Evolutionary conservation across 345 rosid species (phyloP), one percentile per base, ranked within the genome.

Genomic region (Turritis glabra): DNA sequence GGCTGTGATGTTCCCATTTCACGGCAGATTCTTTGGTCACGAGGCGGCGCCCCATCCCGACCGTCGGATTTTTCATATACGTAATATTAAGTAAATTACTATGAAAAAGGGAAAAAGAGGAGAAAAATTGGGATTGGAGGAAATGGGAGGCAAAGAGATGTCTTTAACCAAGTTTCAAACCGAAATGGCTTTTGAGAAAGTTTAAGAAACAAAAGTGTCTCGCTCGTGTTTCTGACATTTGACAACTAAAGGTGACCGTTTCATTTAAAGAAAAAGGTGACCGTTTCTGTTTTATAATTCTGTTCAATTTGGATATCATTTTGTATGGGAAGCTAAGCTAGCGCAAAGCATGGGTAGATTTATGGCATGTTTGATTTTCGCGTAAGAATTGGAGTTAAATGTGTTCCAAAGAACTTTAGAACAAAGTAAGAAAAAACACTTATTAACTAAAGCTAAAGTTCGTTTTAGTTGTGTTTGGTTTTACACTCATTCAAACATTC

Each of bases 1-100:
- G 75, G 61, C 37, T 70, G 76, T 15, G 76, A 77, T 71, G 35
- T 19, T 77, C 76, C 76, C 71, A 55, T 70, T 70, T 77, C 18
- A 77, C 80, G 76, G 72, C 76, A 77, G 75, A 37, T 21, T 70
- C 80, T 56, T 52, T 54, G 12, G 4, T 23, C 64, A 53, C 51
- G 63, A 75, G 74, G 55, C 57, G 59, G 57, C 14, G 23, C 0
- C 71, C 27, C 66, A 70, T 77, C 53, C 44, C 37, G 29, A n/a
- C 76, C 59, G 58, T 77, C 63, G 48, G 41, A 54, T 22, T 18
- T 52, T 17, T 22, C 4, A 50, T 1, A 33, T 21, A 7, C 40
- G 29, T 21, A 15, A 19, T 13, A 21, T 19, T 55, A 21, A 27
- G 15, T 44, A 3, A 25, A 3, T 22, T 5, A 15, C 22, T 27